Evolutionary conservation across 1,139 yeast genomes (phyloP).

Genomic region (Geotrichum carabidarum): DNA sequence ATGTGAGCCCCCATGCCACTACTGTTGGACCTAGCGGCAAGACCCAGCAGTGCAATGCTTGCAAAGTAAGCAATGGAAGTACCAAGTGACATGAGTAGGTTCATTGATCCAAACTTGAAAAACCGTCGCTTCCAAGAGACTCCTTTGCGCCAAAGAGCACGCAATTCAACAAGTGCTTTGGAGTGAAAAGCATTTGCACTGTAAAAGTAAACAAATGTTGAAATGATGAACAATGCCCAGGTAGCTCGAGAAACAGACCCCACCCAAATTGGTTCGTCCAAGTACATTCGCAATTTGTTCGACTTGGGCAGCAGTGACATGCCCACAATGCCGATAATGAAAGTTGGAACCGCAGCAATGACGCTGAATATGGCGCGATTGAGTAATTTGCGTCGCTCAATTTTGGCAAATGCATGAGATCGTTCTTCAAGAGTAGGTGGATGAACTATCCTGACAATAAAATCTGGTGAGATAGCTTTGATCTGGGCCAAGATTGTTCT

Average conservation of each 20-base stretch:
- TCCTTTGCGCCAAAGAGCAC: conserved; percentile 52
- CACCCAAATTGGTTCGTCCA: conserved; percentile 57
- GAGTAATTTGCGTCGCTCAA: conserved; percentile 48
- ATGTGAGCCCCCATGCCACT: conserved; percentile 15
- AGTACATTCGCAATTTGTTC: conserved; percentile 48
- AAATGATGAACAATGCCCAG: conserved; percentile 60
- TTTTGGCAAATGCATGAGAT: conserved; percentile 46
- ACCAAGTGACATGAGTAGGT: conserved; percentile 63
- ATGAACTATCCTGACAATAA: conserved; percentile 52
- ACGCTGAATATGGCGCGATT: conserved; percentile 49
- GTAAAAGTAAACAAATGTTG: conserved; percentile 71
- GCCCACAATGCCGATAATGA: conserved; percentile 61
- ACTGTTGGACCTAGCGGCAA: conserved; percentile 41
- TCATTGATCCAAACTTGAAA: conserved; percentile 74
- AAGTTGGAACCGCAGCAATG: conserved; percentile 60
- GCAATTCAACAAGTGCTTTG: conserved; percentile 58
- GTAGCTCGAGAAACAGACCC: conserved; percentile 59
- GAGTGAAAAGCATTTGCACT: conserved; percentile 69
- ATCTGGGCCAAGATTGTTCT: conserved; percentile 51
- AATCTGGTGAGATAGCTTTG: conserved; percentile 44
- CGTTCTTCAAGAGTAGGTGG: conserved; percentile 61
- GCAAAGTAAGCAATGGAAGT: conserved; percentile 69
- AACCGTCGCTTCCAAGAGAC: conserved; percentile 54
- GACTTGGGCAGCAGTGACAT: conserved; percentile 54
- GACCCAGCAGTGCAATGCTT: conserved; percentile 52